Evolutionary conservation across 2,329 filamentous ascomycete species (phyloP), one percentile per base, ranked within the genome.

Genomic region (Stemphylium lycopersici): DNA sequence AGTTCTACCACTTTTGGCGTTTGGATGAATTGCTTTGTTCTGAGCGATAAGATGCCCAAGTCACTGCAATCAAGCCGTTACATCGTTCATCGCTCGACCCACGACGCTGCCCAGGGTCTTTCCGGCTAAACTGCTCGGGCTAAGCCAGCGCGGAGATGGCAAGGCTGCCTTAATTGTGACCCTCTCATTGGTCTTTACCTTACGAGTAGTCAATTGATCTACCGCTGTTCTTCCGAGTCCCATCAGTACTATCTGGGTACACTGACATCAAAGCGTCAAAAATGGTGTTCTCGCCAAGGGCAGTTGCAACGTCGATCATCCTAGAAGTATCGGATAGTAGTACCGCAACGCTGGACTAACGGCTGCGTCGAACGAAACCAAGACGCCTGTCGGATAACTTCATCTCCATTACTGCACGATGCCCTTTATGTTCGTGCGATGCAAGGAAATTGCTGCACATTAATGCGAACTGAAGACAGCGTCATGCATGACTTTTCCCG

Each of bases 101-200:
- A 41, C 32, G 33, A 40, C 38, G 31, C 24, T 42, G 18, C 34
- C 47, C 39, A 58, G 44, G 39, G 42, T 56, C 32, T 57, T 58
- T 52, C 56, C 59, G 63, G 66, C 55, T 69, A 68, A 69, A 67
- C 41, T 52, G 33, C 41, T 22, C 42, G 42, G 18, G 52, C 33
- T 26, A 33, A 16, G 18, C 48, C 56, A 59, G 48, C 22, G 58
- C 56, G 16, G n/a, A 45, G 44, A 37, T 33, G 46, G 56, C 47
- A 61, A 45, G 42, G 40, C 46, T 36, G 34, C 47, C 40, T 34
- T 20, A 42, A 34, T 49, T 31, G 42, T 13, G 18, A 36, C 24
- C 22, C 44, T 58, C 37, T 59, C 41, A 65, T 68, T 66, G 56
- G 65, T 18, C 46, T 13, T 41, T 32, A 18, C 34, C 32, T 37